phyloP scores from a whole-genome alignment of 129 eudicot species.

The carrot (Daucus carota) region DH1_v3.0 NC_030389.2:31182001-31182500 shows the following conservation, averaged over 20 bases:
- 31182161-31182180: conserved; percentile 66
- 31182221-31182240: conserved; percentile 32
- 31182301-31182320: conserved; percentile 10
- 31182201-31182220: conserved; percentile 12
- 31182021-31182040: background rate
- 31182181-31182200: conserved; percentile 19
- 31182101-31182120: conserved; percentile 64
- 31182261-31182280: conserved; percentile 22
- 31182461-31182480: background rate
- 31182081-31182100: conserved; percentile 87
- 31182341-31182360: background rate
- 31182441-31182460: background rate
- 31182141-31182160: conserved; percentile 65
- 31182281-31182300: conserved; percentile 12
- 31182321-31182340: background rate
- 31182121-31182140: conserved; percentile 36
- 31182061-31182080: conserved; percentile 76
- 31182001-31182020: background rate
- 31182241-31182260: conserved; percentile 20
- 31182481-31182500: too few species aligned
- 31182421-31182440: background rate
- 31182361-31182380: background rate
- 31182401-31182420: background rate
- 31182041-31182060: background rate
- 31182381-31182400: background rate